Evolutionary conservation across 2,329 filamentous ascomycete species (phyloP).

Genomic region (Aspergillus jensenii): DNA sequence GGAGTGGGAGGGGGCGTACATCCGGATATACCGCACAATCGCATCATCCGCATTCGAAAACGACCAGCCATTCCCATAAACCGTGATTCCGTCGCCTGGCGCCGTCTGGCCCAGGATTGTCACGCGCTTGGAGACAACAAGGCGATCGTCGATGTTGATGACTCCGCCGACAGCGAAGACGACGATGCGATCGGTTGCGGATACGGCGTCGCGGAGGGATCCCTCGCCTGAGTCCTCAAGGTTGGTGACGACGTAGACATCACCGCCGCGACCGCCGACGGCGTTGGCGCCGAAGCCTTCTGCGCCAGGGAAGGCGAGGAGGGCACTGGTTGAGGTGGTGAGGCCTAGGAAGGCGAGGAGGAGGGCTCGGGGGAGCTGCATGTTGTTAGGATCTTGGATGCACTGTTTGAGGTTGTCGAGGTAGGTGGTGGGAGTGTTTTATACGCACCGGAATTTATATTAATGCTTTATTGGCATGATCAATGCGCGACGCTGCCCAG

Average conservation of each 20-base stretch:
- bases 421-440: not conserved
- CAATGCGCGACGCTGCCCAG: not conserved
- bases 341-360: constrained; percentile 12
- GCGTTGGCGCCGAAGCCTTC: constrained; percentile 52
- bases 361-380: constrained; percentile 1
- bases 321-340: constrained; percentile 14
- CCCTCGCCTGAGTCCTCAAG: constrained; percentile 50
- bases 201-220: constrained; percentile 53
- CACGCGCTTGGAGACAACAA: constrained; percentile 51
- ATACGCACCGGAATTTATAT: not conserved
- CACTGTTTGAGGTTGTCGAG: not conserved
- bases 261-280: constrained; percentile 48
- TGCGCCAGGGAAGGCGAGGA: constrained; percentile 50
- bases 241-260: constrained; percentile 52
- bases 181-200: constrained; percentile 48
- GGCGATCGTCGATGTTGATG: constrained; percentile 49
- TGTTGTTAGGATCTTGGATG: not conserved
- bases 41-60: constrained; percentile 54
- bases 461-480: not conserved
- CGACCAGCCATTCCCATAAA: constrained; percentile 56
- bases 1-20: constrained; percentile 31
- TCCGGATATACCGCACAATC: constrained; percentile 57
- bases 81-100: constrained; percentile 50
- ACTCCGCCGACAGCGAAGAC: constrained; percentile 53
- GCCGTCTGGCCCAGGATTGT: constrained; percentile 54